These are phyloP conservation scores for Fomitopsis serialis DNA, from an alignment of 768 basidiomycete genomes.

Conservation along the genomic window DNA sequence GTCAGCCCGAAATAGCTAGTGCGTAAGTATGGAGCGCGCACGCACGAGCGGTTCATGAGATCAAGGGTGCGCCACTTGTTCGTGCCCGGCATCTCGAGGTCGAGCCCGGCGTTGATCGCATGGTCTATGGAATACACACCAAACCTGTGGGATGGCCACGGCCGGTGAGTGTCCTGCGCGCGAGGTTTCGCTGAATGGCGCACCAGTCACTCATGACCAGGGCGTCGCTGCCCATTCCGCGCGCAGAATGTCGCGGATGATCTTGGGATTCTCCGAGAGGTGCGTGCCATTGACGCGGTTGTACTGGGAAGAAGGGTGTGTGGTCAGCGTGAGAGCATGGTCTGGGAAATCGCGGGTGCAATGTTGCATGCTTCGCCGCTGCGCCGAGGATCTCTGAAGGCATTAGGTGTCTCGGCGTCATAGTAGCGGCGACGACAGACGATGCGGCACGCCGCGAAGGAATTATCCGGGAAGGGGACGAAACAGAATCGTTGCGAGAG, in stretches of 20 bases:
- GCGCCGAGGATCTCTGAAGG: too few relatives aligned
- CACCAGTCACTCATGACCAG: conserved; percentile 84
- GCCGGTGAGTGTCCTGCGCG: neutral
- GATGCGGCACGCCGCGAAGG: too few relatives aligned
- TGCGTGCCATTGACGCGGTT: conserved; percentile 78
- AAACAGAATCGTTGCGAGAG: too few relatives aligned
- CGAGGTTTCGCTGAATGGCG: neutral
- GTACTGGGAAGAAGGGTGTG: conserved; percentile 20
- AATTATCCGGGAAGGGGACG: too few relatives aligned
- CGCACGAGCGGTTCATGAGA: conserved; percentile 49
- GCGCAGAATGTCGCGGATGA: conserved; percentile 59
- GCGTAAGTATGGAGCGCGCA: neutral
- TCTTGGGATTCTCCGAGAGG: conserved; percentile 54
- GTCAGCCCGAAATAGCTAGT: neutral
- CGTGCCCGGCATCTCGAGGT: conserved; percentile 75
- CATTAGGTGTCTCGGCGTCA: too few relatives aligned
- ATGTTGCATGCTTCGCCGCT: too few relatives aligned
- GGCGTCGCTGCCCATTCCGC: conserved; percentile 74
- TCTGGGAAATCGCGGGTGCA: neutral
- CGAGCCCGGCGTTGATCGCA: conserved; percentile 68
- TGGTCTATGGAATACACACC: conserved; percentile 65
- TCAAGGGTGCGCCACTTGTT: conserved; percentile 76
- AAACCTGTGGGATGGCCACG: conserved; percentile 40
- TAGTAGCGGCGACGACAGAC: too few relatives aligned
- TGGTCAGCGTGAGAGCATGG: neutral